A percentile compares a stretch with the other conserved stretches of the same genome.
These are phyloP conservation scores for Globisporangium iwayamae DNA, from an alignment of 352 stramenopile species.

Conservation along the genomic window DNA sequence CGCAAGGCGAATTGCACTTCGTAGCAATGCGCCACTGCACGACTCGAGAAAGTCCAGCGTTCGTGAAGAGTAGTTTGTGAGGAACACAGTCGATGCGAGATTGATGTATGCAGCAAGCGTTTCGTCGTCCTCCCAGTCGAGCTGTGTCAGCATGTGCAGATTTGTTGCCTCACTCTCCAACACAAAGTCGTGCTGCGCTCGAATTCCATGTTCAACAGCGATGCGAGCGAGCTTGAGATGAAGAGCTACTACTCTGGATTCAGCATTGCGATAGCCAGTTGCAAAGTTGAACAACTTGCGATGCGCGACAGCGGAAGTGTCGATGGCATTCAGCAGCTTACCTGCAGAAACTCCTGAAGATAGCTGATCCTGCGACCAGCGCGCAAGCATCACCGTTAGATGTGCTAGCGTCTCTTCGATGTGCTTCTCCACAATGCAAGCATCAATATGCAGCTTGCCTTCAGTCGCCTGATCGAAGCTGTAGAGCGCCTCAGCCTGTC, in stretches of 20 bases:
- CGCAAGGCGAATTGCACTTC: neutral
- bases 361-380: neutral
- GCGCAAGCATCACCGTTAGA: neutral
- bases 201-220: neutral
- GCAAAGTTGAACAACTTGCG: neutral
- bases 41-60: constrained; percentile 9
- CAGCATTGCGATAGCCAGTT: neutral
- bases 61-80: constrained; percentile 2
- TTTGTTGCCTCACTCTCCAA: neutral
- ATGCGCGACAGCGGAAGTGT: neutral
- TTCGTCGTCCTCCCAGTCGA: neutral
- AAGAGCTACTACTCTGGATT: neutral
- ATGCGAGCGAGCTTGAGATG: constrained; percentile 8
- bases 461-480: neutral
- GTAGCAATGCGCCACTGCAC: neutral
- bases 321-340: neutral
- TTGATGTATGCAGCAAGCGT: neutral
- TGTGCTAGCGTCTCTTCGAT: neutral
- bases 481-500: neutral
- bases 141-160: neutral
- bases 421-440: neutral
- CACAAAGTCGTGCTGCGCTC: neutral
- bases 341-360: neutral
- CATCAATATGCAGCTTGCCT: neutral
- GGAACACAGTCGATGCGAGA: neutral